Conservation (phyloP, 768 basidiomycete species). For the Boletus insuetus region DNA sequence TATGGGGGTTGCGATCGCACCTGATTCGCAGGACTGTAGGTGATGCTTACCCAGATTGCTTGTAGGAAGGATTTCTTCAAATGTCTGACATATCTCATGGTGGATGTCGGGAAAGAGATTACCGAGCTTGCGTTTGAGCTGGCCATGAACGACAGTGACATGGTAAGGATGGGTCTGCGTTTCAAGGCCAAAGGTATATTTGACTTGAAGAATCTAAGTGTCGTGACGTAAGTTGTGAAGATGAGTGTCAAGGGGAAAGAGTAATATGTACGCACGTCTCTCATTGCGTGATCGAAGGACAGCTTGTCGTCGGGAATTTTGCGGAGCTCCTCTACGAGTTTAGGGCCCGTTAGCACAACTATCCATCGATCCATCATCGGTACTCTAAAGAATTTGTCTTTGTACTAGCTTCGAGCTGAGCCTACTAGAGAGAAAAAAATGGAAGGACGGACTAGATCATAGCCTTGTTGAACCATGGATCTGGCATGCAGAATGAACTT, state of each 20-base stretch:
- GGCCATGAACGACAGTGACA: slow-evolving; percentile 29
- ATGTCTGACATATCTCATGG: slow-evolving; percentile 34
- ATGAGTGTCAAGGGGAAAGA: slow-evolving; percentile 1
- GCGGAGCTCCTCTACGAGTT: slow-evolving; percentile 50
- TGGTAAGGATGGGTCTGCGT: slow-evolving; percentile 37
- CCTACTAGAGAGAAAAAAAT: background rate
- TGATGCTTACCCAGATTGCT: slow-evolving; percentile 17
- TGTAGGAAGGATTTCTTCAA: slow-evolving; percentile 28
- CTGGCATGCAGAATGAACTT: slow-evolving; percentile 32
- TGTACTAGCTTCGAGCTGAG: slow-evolving; percentile 27
- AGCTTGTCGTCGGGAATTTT: slow-evolving; percentile 46
- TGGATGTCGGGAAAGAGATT: slow-evolving; percentile 32
- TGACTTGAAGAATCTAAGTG: slow-evolving; percentile 35
- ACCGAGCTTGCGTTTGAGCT: slow-evolving; percentile 35
- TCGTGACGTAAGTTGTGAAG: slow-evolving; percentile 17
- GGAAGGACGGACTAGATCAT: slow-evolving; percentile 28
- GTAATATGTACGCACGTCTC: slow-evolving; percentile 33
- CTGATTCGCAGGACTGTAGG: slow-evolving; percentile 9
- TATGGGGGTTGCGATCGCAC: slow-evolving; percentile 9
- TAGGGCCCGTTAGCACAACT: slow-evolving; percentile 40
- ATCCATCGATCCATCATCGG: slow-evolving; percentile 44
- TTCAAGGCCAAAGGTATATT: slow-evolving; percentile 36
- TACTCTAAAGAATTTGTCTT: slow-evolving; percentile 41
- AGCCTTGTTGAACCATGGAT: slow-evolving; percentile 36
- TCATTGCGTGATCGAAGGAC: slow-evolving; percentile 39